Conservation (phyloP, 495 filamentous ascomycete genomes). For the Hypoxylon crocopeplum region DNA sequence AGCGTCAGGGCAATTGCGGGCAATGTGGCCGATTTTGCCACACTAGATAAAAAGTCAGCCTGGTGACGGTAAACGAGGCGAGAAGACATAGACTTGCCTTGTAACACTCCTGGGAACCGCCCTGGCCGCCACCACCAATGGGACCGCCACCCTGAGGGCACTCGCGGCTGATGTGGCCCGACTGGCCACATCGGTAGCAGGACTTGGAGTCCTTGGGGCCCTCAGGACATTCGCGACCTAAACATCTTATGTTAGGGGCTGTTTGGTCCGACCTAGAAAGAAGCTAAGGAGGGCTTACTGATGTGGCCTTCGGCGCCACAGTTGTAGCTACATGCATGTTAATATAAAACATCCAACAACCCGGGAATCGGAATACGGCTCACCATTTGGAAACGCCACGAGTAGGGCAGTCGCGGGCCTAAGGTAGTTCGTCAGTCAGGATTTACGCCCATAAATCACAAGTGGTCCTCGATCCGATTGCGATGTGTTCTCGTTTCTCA, state of each 20-base stretch:
- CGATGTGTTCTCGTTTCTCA: not conserved
- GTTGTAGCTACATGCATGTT: slow-evolving; percentile 50
- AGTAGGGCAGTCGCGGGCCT: slow-evolving; percentile 95
- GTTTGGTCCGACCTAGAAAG: not conserved
- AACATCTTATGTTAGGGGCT: slow-evolving; percentile 13
- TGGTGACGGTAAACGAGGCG: not conserved
- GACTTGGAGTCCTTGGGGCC: slow-evolving; percentile 87
- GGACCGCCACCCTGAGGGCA: slow-evolving; percentile 66
- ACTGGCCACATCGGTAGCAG: slow-evolving; percentile 90
- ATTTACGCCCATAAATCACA: not conserved
- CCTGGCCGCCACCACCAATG: slow-evolving; percentile 44
- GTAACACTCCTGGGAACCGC: slow-evolving; percentile 78
- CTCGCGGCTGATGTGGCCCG: slow-evolving; percentile 93
- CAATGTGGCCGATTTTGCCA: slow-evolving; percentile 95
- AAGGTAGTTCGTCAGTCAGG: slow-evolving; percentile 28
- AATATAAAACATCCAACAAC: slow-evolving; percentile 1
- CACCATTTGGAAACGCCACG: slow-evolving; percentile 91
- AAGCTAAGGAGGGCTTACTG: slow-evolving; percentile 60
- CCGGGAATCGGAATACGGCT: slow-evolving; percentile 34
- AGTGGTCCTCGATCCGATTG: not conserved
- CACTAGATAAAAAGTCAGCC: slow-evolving; percentile 58
- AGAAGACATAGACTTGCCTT: slow-evolving; percentile 59
- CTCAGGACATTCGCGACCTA: slow-evolving; percentile 89
- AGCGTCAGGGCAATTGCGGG: slow-evolving; percentile 87
- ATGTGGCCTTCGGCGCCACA: slow-evolving; percentile 81